Conservation (phyloP, 2,329 filamentous ascomycete species). For the Kalmusia sp. region DNA sequence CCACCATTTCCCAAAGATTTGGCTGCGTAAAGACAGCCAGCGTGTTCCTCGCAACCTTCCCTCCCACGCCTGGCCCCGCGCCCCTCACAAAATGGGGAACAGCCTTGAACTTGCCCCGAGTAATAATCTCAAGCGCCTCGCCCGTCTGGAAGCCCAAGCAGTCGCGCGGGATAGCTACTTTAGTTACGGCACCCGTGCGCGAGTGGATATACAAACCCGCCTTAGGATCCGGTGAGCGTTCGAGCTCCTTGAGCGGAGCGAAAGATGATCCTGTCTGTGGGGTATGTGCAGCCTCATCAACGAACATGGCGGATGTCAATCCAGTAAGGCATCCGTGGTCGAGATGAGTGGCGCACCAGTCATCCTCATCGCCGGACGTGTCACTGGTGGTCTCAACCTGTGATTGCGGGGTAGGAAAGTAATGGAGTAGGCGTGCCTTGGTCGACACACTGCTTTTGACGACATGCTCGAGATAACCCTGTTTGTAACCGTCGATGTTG, state of each 20-base stretch:
- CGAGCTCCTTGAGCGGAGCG: slow-evolving; percentile 71
- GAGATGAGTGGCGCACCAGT: slow-evolving; percentile 92
- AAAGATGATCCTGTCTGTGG: slow-evolving; percentile 41
- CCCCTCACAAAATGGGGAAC: slow-evolving; percentile 96
- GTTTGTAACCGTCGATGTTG: slow-evolving; percentile 78
- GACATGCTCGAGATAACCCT: slow-evolving; percentile 83
- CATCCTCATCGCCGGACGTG: slow-evolving; percentile 68
- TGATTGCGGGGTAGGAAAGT: too few species aligned
- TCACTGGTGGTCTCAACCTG: slow-evolving; percentile 20
- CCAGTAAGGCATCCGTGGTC: slow-evolving; percentile 95
- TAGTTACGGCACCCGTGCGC: slow-evolving; percentile 79
- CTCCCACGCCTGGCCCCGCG: slow-evolving; percentile 62
- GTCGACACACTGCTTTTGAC: slow-evolving; percentile 86
- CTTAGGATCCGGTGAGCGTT: slow-evolving; percentile 77
- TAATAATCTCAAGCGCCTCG: slow-evolving; percentile 89
- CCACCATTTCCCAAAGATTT: slow-evolving; percentile 82
- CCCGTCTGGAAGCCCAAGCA: slow-evolving; percentile 97
- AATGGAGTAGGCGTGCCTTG: slow-evolving; percentile 91
- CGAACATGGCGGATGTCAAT: slow-evolving; percentile 93
- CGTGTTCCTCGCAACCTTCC: slow-evolving; percentile 71
- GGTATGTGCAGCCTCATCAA: slow-evolving; percentile 71
- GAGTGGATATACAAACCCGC: slow-evolving; percentile 96
- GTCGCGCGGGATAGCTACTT: slow-evolving; percentile 89
- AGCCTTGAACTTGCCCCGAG: slow-evolving; percentile 86
- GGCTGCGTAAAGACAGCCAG: slow-evolving; percentile 97